Conservation (phyloP, 805 yeast species). For the Pachysolen tannophilus region DNA sequence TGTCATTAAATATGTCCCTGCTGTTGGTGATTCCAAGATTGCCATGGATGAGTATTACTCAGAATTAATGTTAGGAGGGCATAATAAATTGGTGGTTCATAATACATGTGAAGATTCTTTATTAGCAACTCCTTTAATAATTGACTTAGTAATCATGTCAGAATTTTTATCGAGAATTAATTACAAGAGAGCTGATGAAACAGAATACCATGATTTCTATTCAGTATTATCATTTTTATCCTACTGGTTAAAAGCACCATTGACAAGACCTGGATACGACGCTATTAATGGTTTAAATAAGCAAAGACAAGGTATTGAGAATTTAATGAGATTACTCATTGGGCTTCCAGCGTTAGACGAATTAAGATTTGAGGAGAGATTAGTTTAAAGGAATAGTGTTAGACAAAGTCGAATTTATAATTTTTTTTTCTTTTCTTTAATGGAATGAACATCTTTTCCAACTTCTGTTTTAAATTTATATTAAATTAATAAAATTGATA, state of each 20-base stretch:
- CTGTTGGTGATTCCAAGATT: conserved; percentile 93
- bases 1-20: conserved; percentile 88
- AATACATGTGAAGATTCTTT: conserved; percentile 95
- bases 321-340: conserved; percentile 78
- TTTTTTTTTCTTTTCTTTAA: too few species aligned
- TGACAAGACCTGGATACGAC: conserved; percentile 83
- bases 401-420: too few species aligned
- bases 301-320: conserved; percentile 89
- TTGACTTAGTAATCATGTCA: conserved; percentile 82
- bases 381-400: too few species aligned
- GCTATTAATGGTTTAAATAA: conserved; percentile 92
- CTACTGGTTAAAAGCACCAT: conserved; percentile 96
- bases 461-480: too few species aligned
- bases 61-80: conserved; percentile 96
- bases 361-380: conserved; percentile 90
- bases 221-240: conserved; percentile 80
- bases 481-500: too few species aligned
- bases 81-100: conserved; percentile 87
- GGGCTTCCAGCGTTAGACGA: conserved; percentile 90
- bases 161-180: conserved; percentile 85
- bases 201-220: conserved; percentile 59
- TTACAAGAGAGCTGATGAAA: conserved; percentile 51
- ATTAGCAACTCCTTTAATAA: conserved; percentile 89
- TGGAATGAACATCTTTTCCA: too few species aligned
- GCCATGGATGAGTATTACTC: conserved; percentile 98